Percentiles rank a stretch among this genome's conserved stretches.
Evolutionary conservation across 768 basidiomycete genomes (phyloP).

Genomic region (Mycena indigotica): DNA sequence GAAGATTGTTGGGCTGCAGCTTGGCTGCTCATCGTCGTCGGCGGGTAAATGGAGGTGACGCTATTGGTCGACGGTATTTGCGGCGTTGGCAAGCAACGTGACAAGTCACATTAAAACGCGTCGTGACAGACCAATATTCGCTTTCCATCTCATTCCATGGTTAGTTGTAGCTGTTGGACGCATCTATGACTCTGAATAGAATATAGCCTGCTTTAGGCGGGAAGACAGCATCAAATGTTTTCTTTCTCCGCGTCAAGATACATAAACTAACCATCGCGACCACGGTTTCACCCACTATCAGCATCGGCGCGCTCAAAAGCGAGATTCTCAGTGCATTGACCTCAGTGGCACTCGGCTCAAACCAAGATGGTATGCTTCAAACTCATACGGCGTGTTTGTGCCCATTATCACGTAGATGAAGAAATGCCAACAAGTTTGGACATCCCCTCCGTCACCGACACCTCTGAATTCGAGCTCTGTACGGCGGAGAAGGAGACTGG

Average conservation of each 20-base stretch:
- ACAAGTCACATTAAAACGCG: too few species aligned
- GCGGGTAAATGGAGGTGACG: not conserved
- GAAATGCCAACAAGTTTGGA: slow-evolving; percentile 6
- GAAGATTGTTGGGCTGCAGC: slow-evolving; percentile 6
- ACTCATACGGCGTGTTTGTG: slow-evolving; percentile 21
- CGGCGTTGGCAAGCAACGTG: not conserved
- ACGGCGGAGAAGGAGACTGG: slow-evolving; percentile 55
- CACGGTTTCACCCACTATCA: slow-evolving; percentile 54
- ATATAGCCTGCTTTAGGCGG: not conserved
- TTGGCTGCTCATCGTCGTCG: slow-evolving; percentile 13
- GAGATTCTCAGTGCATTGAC: slow-evolving; percentile 65
- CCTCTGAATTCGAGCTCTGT: slow-evolving; percentile 67
- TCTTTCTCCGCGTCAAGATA: slow-evolving; percentile 49
- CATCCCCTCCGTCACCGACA: slow-evolving; percentile 35
- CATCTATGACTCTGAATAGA: too few species aligned
- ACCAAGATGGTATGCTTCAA: slow-evolving; percentile 31
- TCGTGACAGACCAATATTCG: too few species aligned
- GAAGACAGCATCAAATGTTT: not conserved
- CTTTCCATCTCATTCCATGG: too few species aligned
- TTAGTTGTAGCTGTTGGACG: too few species aligned
- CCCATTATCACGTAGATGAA: slow-evolving; percentile 33
- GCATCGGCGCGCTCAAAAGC: slow-evolving; percentile 60
- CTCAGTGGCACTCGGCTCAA: slow-evolving; percentile 41
- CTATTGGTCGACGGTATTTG: too few species aligned
- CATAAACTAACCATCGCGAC: slow-evolving; percentile 71